phyloP scores from a whole-genome alignment of 129 eudicot genomes.

The carrot (Daucus carota) region DNA sequence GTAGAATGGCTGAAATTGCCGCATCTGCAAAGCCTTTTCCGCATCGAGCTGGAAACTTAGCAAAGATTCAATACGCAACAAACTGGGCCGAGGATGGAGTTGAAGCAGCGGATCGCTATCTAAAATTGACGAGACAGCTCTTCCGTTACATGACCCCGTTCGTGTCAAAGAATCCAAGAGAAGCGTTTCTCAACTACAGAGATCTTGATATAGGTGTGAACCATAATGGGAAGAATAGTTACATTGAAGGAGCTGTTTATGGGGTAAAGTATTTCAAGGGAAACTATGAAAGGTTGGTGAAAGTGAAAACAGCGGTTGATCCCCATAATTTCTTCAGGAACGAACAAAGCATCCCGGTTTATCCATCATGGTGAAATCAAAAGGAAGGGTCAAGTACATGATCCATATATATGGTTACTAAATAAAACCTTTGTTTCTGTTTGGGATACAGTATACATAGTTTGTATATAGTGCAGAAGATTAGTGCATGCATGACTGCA shows the following conservation, averaged over 20 bases:
- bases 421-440: neutral
- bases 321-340: constrained; percentile 32
- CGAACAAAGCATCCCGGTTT: constrained; percentile 38
- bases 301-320: constrained; percentile 25
- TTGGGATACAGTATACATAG: neutral
- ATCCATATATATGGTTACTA: neutral
- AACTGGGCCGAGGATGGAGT: constrained; percentile 14
- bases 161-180: constrained; percentile 30
- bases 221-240: constrained; percentile 23
- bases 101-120: constrained; percentile 12
- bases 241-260: constrained; percentile 23
- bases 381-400: neutral
- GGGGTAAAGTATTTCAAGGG: constrained; percentile 25
- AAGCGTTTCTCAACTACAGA: constrained; percentile 34
- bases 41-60: too few relatives aligned
- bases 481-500: neutral
- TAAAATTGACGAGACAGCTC: constrained; percentile 21
- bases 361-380: neutral
- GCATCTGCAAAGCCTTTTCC: too few relatives aligned
- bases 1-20: too few relatives aligned
- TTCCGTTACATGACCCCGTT: constrained; percentile 26
- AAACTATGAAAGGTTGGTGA: constrained; percentile 24
- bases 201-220: constrained; percentile 40
- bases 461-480: neutral
- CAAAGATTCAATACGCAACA: too few relatives aligned